Evolutionary conservation across 768 basidiomycete genomes (phyloP), one percentile per base, ranked within the genome.

Genomic region (Lactarius psammicola): DNA sequence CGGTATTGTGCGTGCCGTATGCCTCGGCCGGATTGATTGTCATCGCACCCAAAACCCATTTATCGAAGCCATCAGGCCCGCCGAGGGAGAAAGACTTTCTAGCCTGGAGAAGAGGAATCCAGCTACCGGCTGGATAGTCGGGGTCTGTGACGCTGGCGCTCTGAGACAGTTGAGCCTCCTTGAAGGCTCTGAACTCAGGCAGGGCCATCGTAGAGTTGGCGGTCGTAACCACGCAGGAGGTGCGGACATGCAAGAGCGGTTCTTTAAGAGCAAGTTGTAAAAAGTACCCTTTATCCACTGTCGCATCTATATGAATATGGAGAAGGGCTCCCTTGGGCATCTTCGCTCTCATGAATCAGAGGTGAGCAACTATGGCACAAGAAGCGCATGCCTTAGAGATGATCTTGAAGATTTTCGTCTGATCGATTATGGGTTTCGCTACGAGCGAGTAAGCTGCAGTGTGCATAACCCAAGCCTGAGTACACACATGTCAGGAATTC

Each of bases 271-370:
- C 88, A 13, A 86, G 76, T 20, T 78, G 72, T 17, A 88, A 76
- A 6, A 91, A 77, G 28, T 79, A 76, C 23, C 76, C 71, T 1
- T 79, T 80, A 60, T 87, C 83, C 28, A 89, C 87, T 0, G 85
- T 88, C 23, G 88, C 86, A 70, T 89, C 89, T n/a, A 92, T 77
- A 72, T 92, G 90, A 0, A 80, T 84, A 69, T 92, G 90, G 17
- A 93, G 77, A 4, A 92, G 78, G 1, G 82, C 88, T 46, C 90
- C 91, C 75, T 92, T 92, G 2, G 90, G 90, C 88, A 92, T 90
- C 87, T 89, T 31, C 26, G 26, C 23, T 17, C 15, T 17, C 42
- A 36, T 33, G 30, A 15, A 23, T 33, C 17, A 59, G 40, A 3
- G 38, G 49, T 18, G 13, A 26, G 38, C 23, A 51, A 55, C 54